These are phyloP conservation scores for Shiraia bambusicola DNA, from an alignment of 2,329 filamentous ascomycete genomes.

Conservation along the genomic window DNA sequence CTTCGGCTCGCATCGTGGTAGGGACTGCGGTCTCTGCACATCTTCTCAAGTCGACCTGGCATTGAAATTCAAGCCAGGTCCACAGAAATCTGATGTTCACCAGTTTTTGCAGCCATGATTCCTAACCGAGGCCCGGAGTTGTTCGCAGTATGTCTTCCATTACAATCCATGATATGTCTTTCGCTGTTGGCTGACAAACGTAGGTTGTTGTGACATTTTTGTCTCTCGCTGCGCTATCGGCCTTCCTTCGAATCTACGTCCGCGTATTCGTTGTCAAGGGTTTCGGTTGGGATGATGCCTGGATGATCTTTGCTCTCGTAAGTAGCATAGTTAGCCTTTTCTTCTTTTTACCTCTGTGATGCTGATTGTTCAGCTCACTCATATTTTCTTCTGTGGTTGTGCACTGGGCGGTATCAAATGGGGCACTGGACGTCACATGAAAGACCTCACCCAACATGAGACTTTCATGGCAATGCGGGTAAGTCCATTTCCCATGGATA, in stretches of 20 bases:
- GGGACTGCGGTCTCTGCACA: slow-evolving; percentile 16
- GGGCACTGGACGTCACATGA: slow-evolving; percentile 38
- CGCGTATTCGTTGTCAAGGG: slow-evolving; percentile 44
- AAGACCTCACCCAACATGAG: slow-evolving; percentile 20
- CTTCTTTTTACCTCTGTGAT: not conserved
- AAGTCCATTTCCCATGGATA: slow-evolving; percentile 4
- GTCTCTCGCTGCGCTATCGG: slow-evolving; percentile 43
- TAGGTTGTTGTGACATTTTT: slow-evolving; percentile 43
- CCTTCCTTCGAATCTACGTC: slow-evolving; percentile 45
- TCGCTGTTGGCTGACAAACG: slow-evolving; percentile 7
- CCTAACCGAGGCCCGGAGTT: slow-evolving; percentile 35
- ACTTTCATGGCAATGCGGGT: slow-evolving; percentile 35
- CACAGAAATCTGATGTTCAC: slow-evolving; percentile 13
- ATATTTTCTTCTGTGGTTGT: slow-evolving; percentile 35
- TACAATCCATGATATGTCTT: not conserved
- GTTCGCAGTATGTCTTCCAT: slow-evolving; percentile 26
- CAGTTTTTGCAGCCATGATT: slow-evolving; percentile 21
- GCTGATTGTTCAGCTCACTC: slow-evolving; percentile 17
- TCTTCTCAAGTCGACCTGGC: slow-evolving; percentile 15
- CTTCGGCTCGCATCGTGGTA: not conserved
- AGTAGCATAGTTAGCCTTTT: not conserved
- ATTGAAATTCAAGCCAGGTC: slow-evolving; percentile 10
- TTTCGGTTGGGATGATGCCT: slow-evolving; percentile 40
- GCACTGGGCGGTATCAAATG: slow-evolving; percentile 34
- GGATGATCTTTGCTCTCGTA: slow-evolving; percentile 35